These are phyloP conservation scores for Trametes polyzona DNA, from an alignment of 1,284 basidiomycete genomes.

Conservation along the genomic window DNA sequence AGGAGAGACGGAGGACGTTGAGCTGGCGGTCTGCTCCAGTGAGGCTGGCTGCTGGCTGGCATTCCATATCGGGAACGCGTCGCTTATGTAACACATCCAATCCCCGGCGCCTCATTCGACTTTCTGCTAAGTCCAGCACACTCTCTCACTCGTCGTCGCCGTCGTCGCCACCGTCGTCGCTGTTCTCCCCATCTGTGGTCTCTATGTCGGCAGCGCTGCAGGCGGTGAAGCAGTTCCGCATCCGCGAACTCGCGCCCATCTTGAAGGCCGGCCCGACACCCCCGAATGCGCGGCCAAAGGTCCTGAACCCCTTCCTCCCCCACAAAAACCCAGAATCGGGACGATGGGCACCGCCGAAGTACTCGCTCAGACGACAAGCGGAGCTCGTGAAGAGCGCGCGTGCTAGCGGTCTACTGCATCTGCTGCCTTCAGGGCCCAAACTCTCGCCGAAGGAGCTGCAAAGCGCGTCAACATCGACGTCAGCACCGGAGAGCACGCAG, in stretches of 20 bases:
- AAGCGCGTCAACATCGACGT: conserved; percentile 10
- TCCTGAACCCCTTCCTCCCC: conserved; percentile 70
- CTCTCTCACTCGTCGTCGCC: background rate
- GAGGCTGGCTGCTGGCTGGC: conserved; percentile 23
- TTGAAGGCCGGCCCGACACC: conserved; percentile 14
- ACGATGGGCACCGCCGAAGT: conserved; percentile 69
- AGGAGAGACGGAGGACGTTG: conserved; percentile 16
- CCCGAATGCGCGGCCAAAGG: conserved; percentile 18
- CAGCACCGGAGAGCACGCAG: background rate
- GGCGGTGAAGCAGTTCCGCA: conserved; percentile 36
- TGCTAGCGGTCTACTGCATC: conserved; percentile 50
- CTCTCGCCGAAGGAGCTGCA: conserved; percentile 25
- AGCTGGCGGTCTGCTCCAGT: conserved; percentile 25
- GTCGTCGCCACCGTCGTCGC: background rate
- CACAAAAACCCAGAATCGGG: conserved; percentile 60
- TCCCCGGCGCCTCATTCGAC: background rate
- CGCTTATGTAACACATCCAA: conserved; percentile 13
- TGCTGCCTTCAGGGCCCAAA: conserved; percentile 72
- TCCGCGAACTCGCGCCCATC: conserved; percentile 31
- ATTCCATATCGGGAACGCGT: conserved; percentile 24
- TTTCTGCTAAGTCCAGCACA: background rate
- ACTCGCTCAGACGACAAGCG: conserved; percentile 76
- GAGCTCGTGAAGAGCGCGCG: conserved; percentile 75
- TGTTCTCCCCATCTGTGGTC: background rate
- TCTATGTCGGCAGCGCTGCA: conserved; percentile 29